A percentile compares a stretch with the other conserved stretches of the same genome.
Evolutionary conservation across 2,329 filamentous ascomycete species (phyloP).

Genomic region (Chrysoporthe cubensis): DNA sequence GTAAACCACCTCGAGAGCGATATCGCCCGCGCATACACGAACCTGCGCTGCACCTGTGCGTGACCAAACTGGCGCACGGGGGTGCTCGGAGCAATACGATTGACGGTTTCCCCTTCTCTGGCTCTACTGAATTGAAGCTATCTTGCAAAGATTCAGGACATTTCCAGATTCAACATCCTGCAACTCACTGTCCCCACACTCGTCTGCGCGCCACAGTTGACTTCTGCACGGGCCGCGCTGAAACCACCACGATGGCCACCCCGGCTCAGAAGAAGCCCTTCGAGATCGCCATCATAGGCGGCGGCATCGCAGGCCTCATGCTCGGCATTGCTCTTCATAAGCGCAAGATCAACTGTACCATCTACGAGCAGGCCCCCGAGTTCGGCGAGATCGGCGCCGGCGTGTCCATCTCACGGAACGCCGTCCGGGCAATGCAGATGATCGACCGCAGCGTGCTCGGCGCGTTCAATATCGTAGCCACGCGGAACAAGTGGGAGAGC

Average conservation of each 20-base stretch:
- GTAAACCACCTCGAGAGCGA: background rate
- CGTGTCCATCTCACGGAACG: constrained; percentile 42
- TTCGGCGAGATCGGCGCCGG: constrained; percentile 45
- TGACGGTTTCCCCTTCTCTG: background rate
- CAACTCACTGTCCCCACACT: background rate
- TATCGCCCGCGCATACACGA: no score
- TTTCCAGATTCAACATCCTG: background rate
- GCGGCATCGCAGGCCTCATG: constrained; percentile 44
- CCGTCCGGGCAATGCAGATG: constrained; percentile 38
- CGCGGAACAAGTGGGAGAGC: constrained; percentile 32
- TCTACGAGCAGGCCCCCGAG: constrained; percentile 42
- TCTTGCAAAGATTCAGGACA: background rate
- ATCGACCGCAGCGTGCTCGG: constrained; percentile 36
- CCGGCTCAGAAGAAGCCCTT: constrained; percentile 31
- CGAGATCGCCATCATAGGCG: constrained; percentile 45
- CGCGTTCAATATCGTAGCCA: constrained; percentile 37
- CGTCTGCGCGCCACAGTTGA: background rate
- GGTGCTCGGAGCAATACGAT: background rate
- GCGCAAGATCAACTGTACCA: constrained; percentile 37
- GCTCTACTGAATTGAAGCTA: background rate
- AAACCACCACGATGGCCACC: background rate
- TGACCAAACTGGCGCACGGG: background rate
- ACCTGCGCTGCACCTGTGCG: no score
- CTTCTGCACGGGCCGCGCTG: background rate
- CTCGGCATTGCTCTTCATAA: constrained; percentile 40